Base-by-base conservation (phyloP, 345 rosid species). In the Adansonia digitata region DNA sequence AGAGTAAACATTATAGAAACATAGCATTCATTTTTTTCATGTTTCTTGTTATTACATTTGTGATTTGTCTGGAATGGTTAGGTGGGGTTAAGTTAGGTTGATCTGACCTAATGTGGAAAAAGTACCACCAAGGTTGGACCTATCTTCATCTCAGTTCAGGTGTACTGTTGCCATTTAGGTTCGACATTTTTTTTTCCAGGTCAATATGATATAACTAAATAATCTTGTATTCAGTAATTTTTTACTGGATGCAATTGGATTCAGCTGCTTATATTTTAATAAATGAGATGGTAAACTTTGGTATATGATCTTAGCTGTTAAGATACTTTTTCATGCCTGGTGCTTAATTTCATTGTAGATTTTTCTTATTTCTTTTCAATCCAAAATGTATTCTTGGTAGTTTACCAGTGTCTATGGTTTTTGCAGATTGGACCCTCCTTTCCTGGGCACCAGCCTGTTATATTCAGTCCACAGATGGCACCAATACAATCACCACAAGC, bases 371-470 rank as follows among this genome's bases (percentile, higher is more conserved):
- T 5, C 9, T n/a, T 37, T n/a, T 22, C 20, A 5, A 43, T 42
- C 20, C n/a, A 2, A 43, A 66, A 66, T 42, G 2, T 43, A 43
- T 13, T 7, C n/a, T 42, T 7, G 9, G 13, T 66, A 1, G n/a
- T 42, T 29, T 42, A 66, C 4, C 4, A n/a, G 18, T 62, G 15
- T 26, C n/a, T n/a, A n/a, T n/a, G n/a, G n/a, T 31, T 42, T 74
- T 73, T 80, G 88, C 86, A 87, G 98, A 75, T 89, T 37, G 91
- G 90, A n/a, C n/a, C n/a, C 20, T 75, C 86, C 34, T 88, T 83
- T 59, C 70, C 82, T 69, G 89, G 87, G 20, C 97, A 88, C 63
- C 97, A 88, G 76, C 93, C 89, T 64, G 84, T 91, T 67, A 78
- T 92, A 64, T 91, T 81, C 81, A 90, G 84, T 79, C 82, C 86